Evolutionary conservation across 179 eudicot genomes (phyloP).

Genomic region (Carnegiea gigantea): DNA sequence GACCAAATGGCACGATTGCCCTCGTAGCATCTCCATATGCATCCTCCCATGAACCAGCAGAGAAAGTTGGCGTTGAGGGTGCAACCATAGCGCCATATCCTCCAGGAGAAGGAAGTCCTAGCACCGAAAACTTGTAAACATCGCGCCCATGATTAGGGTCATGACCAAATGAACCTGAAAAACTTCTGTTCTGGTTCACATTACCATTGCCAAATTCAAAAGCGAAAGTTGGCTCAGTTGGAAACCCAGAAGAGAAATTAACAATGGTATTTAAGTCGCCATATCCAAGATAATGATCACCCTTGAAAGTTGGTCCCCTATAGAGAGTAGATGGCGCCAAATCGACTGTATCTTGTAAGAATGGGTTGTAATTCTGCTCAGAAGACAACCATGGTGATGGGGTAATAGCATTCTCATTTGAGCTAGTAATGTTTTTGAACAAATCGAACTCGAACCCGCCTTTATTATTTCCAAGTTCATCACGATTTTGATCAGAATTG

Average conservation of each 20-base stretch:
- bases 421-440: neutral
- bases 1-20: slow-evolving; percentile 19
- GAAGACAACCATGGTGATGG: slow-evolving; percentile 1
- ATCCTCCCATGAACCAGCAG: neutral
- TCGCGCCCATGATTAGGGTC: too few species aligned
- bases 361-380: slow-evolving; percentile 57
- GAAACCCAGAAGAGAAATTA: slow-evolving; percentile 20
- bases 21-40: slow-evolving; percentile 3
- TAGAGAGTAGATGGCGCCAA: slow-evolving; percentile 4
- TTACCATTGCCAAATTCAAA: neutral
- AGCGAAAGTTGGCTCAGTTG: slow-evolving; percentile 1
- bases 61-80: neutral
- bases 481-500: neutral
- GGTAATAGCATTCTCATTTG: neutral
- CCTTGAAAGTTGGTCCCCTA: slow-evolving; percentile 3
- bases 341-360: slow-evolving; percentile 43
- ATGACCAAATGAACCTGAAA: neutral
- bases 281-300: neutral
- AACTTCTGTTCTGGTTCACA: neutral
- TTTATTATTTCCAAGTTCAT: neutral
- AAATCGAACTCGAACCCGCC: neutral
- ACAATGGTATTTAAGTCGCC: neutral
- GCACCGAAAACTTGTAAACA: too few species aligned
- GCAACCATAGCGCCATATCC: neutral
- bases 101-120: neutral